A percentile compares a stretch with the other conserved stretches of the same genome.
Evolutionary conservation across 73 alveolate genomes (phyloP).

Genomic region (Paramecium pentaurelia): DNA sequence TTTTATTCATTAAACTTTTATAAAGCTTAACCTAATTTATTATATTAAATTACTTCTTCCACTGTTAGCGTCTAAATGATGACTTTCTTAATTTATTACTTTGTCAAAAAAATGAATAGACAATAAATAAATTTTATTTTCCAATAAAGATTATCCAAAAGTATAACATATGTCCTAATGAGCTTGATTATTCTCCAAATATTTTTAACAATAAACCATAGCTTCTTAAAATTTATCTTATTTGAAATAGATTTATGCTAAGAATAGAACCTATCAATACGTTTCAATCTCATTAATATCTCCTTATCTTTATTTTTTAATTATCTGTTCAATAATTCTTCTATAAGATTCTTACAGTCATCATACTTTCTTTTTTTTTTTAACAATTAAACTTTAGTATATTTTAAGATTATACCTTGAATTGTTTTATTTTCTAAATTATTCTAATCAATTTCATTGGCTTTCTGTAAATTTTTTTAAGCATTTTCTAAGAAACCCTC

Average conservation of each 20-base stretch:
- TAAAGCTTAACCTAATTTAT: background rate
- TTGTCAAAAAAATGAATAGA: background rate
- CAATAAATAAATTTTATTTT: too few species aligned
- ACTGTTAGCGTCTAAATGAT: background rate
- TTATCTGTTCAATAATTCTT: too few species aligned
- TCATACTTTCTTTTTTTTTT: too few species aligned
- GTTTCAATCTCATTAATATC: too few species aligned
- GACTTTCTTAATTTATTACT: too few species aligned
- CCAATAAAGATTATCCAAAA: background rate
- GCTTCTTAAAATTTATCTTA: background rate
- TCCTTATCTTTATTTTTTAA: background rate
- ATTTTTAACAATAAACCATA: background rate
- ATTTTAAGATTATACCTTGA: background rate
- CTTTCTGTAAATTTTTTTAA: too few species aligned
- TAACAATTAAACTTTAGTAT: background rate
- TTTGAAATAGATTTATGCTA: background rate
- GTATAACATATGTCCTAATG: too few species aligned
- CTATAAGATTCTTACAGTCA: background rate
- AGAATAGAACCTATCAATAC: too few species aligned
- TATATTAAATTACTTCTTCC: background rate
- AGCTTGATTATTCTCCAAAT: too few species aligned
- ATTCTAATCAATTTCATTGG: too few species aligned
- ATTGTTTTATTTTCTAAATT: background rate
- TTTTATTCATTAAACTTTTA: too few species aligned
- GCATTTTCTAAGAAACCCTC: background rate